Evolutionary conservation across 2,329 filamentous ascomycete genomes (phyloP).

Genomic region (Colletotrichum lindemuthianum): DNA sequence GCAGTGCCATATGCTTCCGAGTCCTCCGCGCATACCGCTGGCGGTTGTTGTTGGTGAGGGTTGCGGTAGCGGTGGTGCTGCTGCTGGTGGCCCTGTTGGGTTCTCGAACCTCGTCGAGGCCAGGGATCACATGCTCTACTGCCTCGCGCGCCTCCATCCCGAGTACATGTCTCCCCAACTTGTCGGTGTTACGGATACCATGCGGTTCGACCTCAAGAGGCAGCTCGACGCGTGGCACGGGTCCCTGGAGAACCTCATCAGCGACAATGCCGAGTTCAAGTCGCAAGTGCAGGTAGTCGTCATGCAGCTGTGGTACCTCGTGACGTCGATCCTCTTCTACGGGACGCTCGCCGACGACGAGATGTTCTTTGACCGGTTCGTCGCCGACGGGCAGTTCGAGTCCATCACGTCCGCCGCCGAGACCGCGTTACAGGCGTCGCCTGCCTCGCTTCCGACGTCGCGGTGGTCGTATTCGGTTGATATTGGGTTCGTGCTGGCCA

Average conservation of each 20-base stretch:
- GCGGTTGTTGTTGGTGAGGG: background rate
- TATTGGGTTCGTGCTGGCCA: slow-evolving; percentile 7
- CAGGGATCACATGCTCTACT: slow-evolving; percentile 14
- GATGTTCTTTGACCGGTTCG: slow-evolving; percentile 6
- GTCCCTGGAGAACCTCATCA: too few relatives aligned
- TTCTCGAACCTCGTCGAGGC: slow-evolving; percentile 12
- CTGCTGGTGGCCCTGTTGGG: too few relatives aligned
- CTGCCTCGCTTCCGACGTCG: slow-evolving; percentile 1
- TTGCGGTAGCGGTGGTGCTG: background rate
- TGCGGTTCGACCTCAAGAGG: background rate
- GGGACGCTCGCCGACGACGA: slow-evolving; percentile 8
- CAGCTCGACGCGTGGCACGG: background rate
- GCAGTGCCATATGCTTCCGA: background rate
- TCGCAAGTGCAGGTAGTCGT: background rate
- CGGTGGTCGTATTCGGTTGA: slow-evolving; percentile 9
- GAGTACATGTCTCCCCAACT: background rate
- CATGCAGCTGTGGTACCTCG: slow-evolving; percentile 1
- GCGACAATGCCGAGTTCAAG: too few relatives aligned
- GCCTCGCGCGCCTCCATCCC: slow-evolving; percentile 4
- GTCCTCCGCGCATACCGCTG: slow-evolving; percentile 6
- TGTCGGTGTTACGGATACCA: too few relatives aligned
- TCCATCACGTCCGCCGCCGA: too few relatives aligned
- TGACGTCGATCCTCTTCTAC: slow-evolving; percentile 5
- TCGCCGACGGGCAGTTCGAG: background rate
- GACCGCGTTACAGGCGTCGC: background rate